Percentiles rank a stretch among this genome's conserved stretches.
Conservation (phyloP, 73 alveolate genomes). For the Stentor coeruleus region DNA sequence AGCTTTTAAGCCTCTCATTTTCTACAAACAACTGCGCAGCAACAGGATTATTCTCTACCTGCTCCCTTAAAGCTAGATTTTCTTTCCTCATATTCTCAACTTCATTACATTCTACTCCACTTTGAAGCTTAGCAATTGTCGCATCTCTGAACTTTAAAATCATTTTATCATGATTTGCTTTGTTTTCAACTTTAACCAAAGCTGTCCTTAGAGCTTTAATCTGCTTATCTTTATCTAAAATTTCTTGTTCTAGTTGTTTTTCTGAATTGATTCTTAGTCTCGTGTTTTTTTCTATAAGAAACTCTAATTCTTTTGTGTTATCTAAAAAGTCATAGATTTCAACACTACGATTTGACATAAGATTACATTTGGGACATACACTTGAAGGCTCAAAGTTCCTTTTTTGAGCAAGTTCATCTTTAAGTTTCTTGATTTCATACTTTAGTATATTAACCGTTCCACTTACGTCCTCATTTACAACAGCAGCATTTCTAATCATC, state of each 20-base stretch:
- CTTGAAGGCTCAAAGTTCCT: neutral
- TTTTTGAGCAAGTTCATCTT: slow-evolving; percentile 32
- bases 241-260: neutral
- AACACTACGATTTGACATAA: no score
- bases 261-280: slow-evolving; percentile 6
- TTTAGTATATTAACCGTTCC: slow-evolving; percentile 53
- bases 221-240: neutral
- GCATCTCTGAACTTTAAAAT: slow-evolving; percentile 27
- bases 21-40: neutral
- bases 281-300: slow-evolving; percentile 6
- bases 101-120: neutral
- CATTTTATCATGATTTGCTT: slow-evolving; percentile 25
- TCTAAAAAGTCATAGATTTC: slow-evolving; percentile 76
- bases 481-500: slow-evolving; percentile 60
- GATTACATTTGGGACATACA: slow-evolving; percentile 1
- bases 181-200: slow-evolving; percentile 22
- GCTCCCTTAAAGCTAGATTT: neutral
- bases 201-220: neutral
- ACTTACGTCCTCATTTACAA: slow-evolving; percentile 49
- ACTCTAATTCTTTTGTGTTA: slow-evolving; percentile 6
- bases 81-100: neutral
- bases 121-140: neutral
- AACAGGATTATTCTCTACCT: neutral
- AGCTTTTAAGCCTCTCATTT: slow-evolving; percentile 2
- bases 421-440: slow-evolving; percentile 59